phyloP scores from a whole-genome alignment of 257 asterid genomes.

The Solanum megistacrolobum region DNA sequence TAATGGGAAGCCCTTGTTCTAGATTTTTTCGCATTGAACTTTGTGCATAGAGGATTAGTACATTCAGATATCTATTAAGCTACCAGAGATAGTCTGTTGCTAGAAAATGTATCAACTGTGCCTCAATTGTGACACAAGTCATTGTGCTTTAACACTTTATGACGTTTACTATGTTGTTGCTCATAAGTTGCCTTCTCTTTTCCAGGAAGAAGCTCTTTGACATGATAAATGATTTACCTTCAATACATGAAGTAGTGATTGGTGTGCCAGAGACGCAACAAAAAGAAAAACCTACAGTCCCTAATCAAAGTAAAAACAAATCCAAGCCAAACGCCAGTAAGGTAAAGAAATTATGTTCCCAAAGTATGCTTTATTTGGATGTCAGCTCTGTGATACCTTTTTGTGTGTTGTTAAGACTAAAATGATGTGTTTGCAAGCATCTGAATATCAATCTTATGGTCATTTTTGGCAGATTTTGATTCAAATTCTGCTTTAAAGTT shows the following conservation, averaged over 20 bases:
- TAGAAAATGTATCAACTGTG: no score
- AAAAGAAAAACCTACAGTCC: constrained; percentile 49
- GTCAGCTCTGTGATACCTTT: background rate
- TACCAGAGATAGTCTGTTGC: background rate
- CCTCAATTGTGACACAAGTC: background rate
- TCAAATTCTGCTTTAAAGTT: background rate
- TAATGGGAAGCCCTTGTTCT: background rate
- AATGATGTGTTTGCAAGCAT: background rate
- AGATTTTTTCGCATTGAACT: background rate
- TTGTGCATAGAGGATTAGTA: background rate
- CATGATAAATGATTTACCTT: constrained; percentile 71
- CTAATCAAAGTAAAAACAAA: constrained; percentile 44
- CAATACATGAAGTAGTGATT: constrained; percentile 64
- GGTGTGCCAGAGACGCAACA: constrained; percentile 55
- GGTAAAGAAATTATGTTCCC: constrained; percentile 17
- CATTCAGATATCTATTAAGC: background rate
- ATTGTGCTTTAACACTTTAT: background rate
- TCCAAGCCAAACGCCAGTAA: constrained; percentile 40
- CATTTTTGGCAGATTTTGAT: background rate
- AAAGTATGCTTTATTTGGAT: background rate
- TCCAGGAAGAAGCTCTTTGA: constrained; percentile 69
- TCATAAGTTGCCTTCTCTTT: constrained; percentile 1
- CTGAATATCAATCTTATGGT: background rate
- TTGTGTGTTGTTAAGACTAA: background rate
- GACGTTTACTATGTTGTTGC: background rate